phyloP scores from a whole-genome alignment of 495 filamentous ascomycete genomes.

The Neurospora terricola region DNA sequence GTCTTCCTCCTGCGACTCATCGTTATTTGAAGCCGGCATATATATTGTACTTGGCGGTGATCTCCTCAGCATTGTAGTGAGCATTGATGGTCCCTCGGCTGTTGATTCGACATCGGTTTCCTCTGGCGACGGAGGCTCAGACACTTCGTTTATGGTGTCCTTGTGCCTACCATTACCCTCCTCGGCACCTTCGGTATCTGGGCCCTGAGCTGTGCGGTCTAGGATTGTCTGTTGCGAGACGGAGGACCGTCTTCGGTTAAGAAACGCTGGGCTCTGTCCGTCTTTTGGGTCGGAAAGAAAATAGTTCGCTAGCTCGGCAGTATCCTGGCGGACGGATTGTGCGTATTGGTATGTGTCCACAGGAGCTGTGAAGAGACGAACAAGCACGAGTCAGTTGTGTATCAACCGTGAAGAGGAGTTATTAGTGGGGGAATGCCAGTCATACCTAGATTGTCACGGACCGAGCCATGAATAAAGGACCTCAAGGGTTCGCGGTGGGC shows the following conservation, averaged over 20 bases:
- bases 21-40: conserved; percentile 1
- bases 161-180: conserved; percentile 8
- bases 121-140: conserved; percentile 49
- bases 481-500: conserved; percentile 57
- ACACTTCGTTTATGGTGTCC: conserved; percentile 48
- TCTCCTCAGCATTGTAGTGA: conserved; percentile 53
- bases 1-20: conserved; percentile 12
- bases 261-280: conserved; percentile 30
- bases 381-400: background rate
- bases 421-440: conserved; percentile 11
- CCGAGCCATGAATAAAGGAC: conserved; percentile 69
- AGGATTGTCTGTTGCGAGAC: conserved; percentile 13
- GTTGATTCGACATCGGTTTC: conserved; percentile 17
- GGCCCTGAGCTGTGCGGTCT: conserved; percentile 10
- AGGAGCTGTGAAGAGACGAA: conserved; percentile 19
- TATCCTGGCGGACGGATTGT: conserved; percentile 75
- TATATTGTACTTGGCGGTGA: conserved; percentile 32
- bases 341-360: conserved; percentile 63
- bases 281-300: conserved; percentile 59
- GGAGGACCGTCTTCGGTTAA: conserved; percentile 24
- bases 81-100: conserved; percentile 43
- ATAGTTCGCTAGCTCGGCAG: conserved; percentile 79
- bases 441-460: conserved; percentile 55
- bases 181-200: conserved; percentile 6
- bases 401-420: background rate